A percentile compares a stretch with the other conserved stretches of the same genome.
Conservation (phyloP, 192 early-diverging fungal genomes). For the Gamsiella multidivaricata region DNA sequence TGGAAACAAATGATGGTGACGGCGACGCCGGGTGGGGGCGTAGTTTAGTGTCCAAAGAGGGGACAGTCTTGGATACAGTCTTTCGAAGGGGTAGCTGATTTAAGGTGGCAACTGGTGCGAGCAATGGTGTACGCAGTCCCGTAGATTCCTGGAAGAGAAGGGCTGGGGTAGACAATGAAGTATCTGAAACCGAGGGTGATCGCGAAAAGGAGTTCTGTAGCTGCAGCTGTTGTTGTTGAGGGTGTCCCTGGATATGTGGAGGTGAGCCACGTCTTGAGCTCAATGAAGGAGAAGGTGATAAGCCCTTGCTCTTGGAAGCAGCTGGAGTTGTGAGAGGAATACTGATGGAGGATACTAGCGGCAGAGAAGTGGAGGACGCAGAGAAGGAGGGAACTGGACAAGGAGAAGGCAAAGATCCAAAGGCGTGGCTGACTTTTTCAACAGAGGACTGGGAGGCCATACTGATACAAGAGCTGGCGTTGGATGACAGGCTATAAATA, state of each 20-base stretch:
- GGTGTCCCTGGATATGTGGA: neutral
- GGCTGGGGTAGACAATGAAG: slow-evolving; percentile 8
- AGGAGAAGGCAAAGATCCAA: slow-evolving; percentile 46
- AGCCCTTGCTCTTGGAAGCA: neutral
- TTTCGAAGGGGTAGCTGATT: neutral
- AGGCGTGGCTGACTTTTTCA: slow-evolving; percentile 36
- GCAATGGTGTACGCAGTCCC: slow-evolving; percentile 1
- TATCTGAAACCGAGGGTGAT: slow-evolving; percentile 5
- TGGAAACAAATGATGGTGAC: slow-evolving; percentile 17
- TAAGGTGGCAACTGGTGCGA: slow-evolving; percentile 15
- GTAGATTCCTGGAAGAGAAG: neutral
- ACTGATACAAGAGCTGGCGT: slow-evolving; percentile 23
- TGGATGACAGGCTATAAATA: slow-evolving; percentile 28
- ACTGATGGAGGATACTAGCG: slow-evolving; percentile 24
- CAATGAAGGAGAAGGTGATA: slow-evolving; percentile 11
- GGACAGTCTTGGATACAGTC: neutral
- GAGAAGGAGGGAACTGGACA: slow-evolving; percentile 21
- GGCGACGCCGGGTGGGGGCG: slow-evolving; percentile 1
- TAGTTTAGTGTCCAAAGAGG: slow-evolving; percentile 18
- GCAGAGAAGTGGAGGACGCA: slow-evolving; percentile 36
- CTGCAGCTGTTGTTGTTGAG: neutral
- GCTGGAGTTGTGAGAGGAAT: slow-evolving; percentile 27
- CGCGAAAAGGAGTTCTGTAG: neutral
- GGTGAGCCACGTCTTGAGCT: neutral
- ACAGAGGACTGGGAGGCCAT: slow-evolving; percentile 22